These are phyloP conservation scores for Alternaria gansuensis DNA, from an alignment of 2,329 filamentous ascomycete species.

Conservation along the genomic window DNA sequence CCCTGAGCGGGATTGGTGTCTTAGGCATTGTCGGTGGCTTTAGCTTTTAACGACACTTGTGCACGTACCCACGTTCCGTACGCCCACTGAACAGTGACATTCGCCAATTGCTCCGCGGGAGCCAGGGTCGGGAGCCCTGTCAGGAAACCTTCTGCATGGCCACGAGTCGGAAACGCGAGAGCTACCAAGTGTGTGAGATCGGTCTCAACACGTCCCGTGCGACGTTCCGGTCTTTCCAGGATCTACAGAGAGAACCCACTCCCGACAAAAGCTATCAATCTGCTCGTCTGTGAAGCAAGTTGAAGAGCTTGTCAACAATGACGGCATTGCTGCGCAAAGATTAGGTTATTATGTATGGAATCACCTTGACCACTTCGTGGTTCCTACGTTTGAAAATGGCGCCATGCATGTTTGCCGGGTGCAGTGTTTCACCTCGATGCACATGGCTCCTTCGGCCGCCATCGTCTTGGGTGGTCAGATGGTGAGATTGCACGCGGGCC, in stretches of 20 bases:
- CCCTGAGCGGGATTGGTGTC: constrained; percentile 10
- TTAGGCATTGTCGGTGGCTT: constrained; percentile 12
- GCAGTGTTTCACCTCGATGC: constrained; percentile 13
- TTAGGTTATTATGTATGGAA: constrained; percentile 4
- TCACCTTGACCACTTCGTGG: neutral
- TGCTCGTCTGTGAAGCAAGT: neutral
- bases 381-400: constrained; percentile 4
- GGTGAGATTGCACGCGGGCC: constrained; percentile 1
- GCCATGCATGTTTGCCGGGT: constrained; percentile 11
- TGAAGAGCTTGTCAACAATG: neutral
- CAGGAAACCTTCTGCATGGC: constrained; percentile 14
- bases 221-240: constrained; percentile 10
- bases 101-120: constrained; percentile 12
- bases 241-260: constrained; percentile 7
- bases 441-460: constrained; percentile 2
- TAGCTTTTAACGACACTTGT: constrained; percentile 6
- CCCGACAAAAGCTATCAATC: neutral
- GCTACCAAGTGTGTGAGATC: constrained; percentile 12
- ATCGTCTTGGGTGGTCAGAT: neutral
- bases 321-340: neutral
- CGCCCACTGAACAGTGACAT: constrained; percentile 10
- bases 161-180: constrained; percentile 13
- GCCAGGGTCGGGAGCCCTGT: constrained; percentile 10
- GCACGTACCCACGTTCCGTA: constrained; percentile 17
- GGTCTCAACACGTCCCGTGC: constrained; percentile 11